Evolutionary conservation across 129 eudicot genomes (phyloP).

Genomic region (Erigeron canadensis): DNA sequence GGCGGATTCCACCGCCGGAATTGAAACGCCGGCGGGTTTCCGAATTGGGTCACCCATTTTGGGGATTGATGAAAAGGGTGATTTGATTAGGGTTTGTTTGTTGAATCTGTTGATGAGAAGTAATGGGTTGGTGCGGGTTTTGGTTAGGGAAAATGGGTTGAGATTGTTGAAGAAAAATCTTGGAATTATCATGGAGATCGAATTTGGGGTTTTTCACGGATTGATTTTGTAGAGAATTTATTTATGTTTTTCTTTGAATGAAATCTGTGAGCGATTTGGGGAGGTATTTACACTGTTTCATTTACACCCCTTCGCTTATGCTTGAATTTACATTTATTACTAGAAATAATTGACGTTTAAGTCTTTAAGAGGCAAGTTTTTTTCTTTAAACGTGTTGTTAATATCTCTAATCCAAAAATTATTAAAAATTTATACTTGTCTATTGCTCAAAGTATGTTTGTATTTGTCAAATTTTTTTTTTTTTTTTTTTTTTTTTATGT

Average conservation of each 20-base stretch:
- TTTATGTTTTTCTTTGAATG: background rate
- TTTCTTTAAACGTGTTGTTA: too few species aligned
- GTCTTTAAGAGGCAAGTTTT: too few species aligned
- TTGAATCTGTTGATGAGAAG: slow-evolving; percentile 26
- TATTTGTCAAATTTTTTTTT: too few species aligned
- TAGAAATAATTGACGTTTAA: too few species aligned
- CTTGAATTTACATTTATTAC: too few species aligned
- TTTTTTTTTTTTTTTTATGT: too few species aligned
- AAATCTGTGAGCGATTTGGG: background rate
- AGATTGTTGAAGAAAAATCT: slow-evolving; percentile 21
- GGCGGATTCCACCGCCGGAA: slow-evolving; percentile 53
- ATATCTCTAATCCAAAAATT: too few species aligned
- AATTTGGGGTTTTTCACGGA: background rate
- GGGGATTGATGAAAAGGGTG: slow-evolving; percentile 22
- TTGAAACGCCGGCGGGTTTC: slow-evolving; percentile 48
- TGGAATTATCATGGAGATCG: slow-evolving; percentile 20
- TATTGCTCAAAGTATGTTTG: too few species aligned
- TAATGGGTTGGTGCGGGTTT: slow-evolving; percentile 34
- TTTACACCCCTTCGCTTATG: background rate
- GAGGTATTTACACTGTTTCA: background rate
- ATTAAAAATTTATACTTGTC: too few species aligned
- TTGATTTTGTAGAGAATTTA: background rate
- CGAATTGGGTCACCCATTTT: slow-evolving; percentile 39
- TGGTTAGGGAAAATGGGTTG: slow-evolving; percentile 22
- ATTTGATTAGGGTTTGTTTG: slow-evolving; percentile 25